Percentiles rank a stretch among this genome's conserved stretches.
These are phyloP conservation scores for Auriscalpium microsporum DNA, from an alignment of 768 basidiomycete species.

Conservation along the genomic window DNA sequence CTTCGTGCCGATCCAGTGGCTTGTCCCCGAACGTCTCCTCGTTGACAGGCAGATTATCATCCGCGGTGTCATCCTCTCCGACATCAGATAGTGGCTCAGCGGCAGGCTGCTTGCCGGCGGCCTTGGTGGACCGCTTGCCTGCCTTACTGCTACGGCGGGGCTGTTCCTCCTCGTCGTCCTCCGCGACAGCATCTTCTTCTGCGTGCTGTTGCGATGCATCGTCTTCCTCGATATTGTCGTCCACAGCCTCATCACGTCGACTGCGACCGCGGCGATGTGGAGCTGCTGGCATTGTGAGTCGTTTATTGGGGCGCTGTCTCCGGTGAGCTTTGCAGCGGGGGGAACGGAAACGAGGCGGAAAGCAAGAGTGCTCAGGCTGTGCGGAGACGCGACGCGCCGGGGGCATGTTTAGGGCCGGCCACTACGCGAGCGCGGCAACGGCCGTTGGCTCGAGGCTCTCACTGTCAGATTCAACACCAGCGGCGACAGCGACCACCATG, in stretches of 20 bases:
- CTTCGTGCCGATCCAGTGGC: slow-evolving; percentile 49
- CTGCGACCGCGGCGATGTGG: slow-evolving; percentile 31
- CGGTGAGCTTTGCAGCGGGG: background rate
- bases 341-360: background rate
- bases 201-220: slow-evolving; percentile 25
- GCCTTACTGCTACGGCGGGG: slow-evolving; percentile 24
- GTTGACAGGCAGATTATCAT: slow-evolving; percentile 42
- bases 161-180: slow-evolving; percentile 30
- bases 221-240: slow-evolving; percentile 53
- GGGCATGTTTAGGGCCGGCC: slow-evolving; percentile 20
- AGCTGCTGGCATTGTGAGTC: slow-evolving; percentile 24
- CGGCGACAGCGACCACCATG: slow-evolving; percentile 1
- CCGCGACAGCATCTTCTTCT: slow-evolving; percentile 31
- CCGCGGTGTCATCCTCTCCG: slow-evolving; percentile 21
- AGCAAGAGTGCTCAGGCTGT: background rate
- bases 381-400: background rate
- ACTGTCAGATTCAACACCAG: no score
- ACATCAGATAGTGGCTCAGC: slow-evolving; percentile 25
- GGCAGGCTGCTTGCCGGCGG: slow-evolving; percentile 20
- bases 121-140: slow-evolving; percentile 17
- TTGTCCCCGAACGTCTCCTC: slow-evolving; percentile 56
- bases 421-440: slow-evolving; percentile 9
- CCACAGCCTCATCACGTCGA: slow-evolving; percentile 39
- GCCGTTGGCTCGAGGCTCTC: background rate
- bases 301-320: background rate